Evolutionary conservation across 2,329 filamentous ascomycete genomes (phyloP).

Genomic region (Coniella vitis): DNA sequence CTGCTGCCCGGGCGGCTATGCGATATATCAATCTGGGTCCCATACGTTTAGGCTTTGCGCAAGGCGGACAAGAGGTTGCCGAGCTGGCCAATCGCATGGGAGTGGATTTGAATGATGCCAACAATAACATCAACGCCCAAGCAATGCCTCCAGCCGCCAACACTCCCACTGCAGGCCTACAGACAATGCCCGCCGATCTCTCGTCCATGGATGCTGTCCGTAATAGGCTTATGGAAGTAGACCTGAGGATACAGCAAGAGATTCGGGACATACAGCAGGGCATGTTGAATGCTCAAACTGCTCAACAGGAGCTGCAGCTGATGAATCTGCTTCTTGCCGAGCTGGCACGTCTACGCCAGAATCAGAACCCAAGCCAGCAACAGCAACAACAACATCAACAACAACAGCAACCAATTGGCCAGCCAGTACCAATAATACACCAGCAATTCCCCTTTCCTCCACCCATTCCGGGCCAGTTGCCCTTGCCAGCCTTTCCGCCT

Average conservation of each 20-base stretch:
- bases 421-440: slow-evolving; percentile 17
- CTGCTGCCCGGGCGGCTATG: slow-evolving; percentile 23
- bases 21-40: slow-evolving; percentile 54
- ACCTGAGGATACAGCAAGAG: slow-evolving; percentile 63
- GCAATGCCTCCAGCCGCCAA: slow-evolving; percentile 14
- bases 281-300: slow-evolving; percentile 53
- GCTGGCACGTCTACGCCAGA: slow-evolving; percentile 55
- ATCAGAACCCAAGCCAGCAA: slow-evolving; percentile 30
- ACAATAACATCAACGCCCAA: slow-evolving; percentile 14
- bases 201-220: slow-evolving; percentile 37
- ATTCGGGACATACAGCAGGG: slow-evolving; percentile 58
- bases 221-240: slow-evolving; percentile 56
- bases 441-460: slow-evolving; percentile 9
- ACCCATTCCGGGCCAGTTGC: slow-evolving; percentile 4
- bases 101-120: slow-evolving; percentile 28
- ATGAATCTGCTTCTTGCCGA: slow-evolving; percentile 63
- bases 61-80: slow-evolving; percentile 58
- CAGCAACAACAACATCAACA: slow-evolving; percentile 17
- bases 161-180: neutral
- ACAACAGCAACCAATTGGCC: slow-evolving; percentile 4
- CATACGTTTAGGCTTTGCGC: slow-evolving; percentile 69
- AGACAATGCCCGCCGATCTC: slow-evolving; percentile 9
- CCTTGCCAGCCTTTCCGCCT: slow-evolving; percentile 12
- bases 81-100: slow-evolving; percentile 62
- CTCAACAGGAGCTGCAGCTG: slow-evolving; percentile 61